Evolutionary conservation across 768 basidiomycete species (phyloP).

Genomic region (Boletus barrowsii): DNA sequence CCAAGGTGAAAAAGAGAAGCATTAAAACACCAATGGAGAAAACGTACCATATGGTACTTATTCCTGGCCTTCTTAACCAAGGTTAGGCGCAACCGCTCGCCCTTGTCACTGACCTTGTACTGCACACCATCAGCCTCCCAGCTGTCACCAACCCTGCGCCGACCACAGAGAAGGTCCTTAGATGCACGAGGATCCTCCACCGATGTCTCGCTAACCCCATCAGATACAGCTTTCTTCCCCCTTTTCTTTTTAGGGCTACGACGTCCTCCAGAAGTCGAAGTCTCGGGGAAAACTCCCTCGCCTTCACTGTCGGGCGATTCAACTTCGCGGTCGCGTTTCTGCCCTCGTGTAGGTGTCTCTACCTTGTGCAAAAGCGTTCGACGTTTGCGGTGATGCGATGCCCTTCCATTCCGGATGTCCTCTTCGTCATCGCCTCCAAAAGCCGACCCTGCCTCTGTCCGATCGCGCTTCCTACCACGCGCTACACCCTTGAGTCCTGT

Average conservation of each 20-base stretch:
- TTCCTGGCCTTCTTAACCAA: conserved; percentile 69
- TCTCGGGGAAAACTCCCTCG: conserved; percentile 13
- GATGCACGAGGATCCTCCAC: conserved; percentile 49
- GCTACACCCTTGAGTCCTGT: conserved; percentile 36
- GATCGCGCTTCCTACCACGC: conserved; percentile 72
- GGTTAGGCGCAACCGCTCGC: conserved; percentile 64
- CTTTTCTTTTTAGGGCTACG: conserved; percentile 47
- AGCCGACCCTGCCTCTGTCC: conserved; percentile 66
- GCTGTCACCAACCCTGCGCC: conserved; percentile 65
- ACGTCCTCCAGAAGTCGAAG: conserved; percentile 6
- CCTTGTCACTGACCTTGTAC: conserved; percentile 71
- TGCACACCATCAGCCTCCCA: conserved; percentile 71
- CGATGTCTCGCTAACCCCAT: conserved; percentile 45
- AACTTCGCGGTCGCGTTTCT: conserved; percentile 63
- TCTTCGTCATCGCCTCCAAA: conserved; percentile 59
- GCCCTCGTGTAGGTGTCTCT: conserved; percentile 47
- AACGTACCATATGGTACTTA: conserved; percentile 68
- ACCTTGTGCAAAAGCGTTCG: conserved; percentile 54
- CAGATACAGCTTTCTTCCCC: conserved; percentile 43
- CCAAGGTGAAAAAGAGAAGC: conserved; percentile 6
- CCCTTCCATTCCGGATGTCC: conserved; percentile 39
- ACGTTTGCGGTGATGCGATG: conserved; percentile 52
- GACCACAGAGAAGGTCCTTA: conserved; percentile 49
- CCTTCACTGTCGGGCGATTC: conserved; percentile 41
- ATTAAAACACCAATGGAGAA: not conserved